Base-by-base conservation (phyloP, 495 filamentous ascomycete species). In the Rusavskia elegans region DNA sequence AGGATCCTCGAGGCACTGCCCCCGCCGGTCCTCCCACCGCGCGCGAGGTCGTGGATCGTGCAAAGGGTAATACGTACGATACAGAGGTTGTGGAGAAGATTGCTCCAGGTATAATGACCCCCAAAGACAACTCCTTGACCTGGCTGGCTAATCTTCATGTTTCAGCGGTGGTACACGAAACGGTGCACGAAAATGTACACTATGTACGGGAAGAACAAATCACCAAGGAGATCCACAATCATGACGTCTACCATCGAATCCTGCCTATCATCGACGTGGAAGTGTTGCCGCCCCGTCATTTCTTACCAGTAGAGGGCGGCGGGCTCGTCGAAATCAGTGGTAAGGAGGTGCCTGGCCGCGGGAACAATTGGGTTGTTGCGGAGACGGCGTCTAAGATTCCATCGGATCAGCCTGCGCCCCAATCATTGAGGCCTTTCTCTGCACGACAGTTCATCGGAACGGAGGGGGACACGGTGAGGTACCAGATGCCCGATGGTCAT, bases 151-250 rank as follows among this genome's bases (percentile, higher is more conserved):
- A 35, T 25, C 3, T 40, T 38, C 3, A 14, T 32, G 21, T 7
- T 37, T 46, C 56, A 78, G 77, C 74, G 53, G 71, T 81, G 17
- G 70, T 64, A 10, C 77, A 80, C 38, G 75, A 81, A 58, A 66
- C 62, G 1, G 61, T 82, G 45, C 64, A 63, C 19, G 65, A 64
- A 8, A 55, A 66, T 0, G 56, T 64, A 3, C 75, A 75, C 58
- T 63, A 78, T 37, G 63, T 78, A 39, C 56, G 62, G 14, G 58
- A 78, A 59, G 71, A 80, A 56, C 48, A 55, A 8, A 74, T 79
- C 29, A 67, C 72, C 4, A 72, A 75, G 25, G 76, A 80, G 30
- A 73, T 78, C 53, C 77, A 82, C 57, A 68, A 65, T 19, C 64
- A 80, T 57, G 71, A 81, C 30, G 60, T 74, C 19, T 70, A 69